These are phyloP conservation scores for Trichoderma erinaceum DNA, from an alignment of 495 filamentous ascomycete species.

Conservation along the genomic window DNA sequence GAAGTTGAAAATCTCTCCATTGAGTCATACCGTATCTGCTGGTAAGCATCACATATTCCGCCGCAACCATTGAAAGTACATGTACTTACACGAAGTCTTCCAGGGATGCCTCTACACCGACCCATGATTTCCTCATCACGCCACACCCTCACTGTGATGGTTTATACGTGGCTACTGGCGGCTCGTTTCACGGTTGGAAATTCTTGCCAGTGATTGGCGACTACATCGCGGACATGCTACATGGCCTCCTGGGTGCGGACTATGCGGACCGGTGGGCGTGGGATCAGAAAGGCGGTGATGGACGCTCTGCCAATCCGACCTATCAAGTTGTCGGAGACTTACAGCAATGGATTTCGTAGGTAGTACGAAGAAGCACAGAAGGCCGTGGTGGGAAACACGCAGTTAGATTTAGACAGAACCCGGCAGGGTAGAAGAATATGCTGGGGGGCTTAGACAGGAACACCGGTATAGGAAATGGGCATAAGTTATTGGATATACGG, in stretches of 20 bases:
- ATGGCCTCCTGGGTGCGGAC: conserved; percentile 39
- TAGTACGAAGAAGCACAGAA: neutral
- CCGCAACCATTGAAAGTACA: neutral
- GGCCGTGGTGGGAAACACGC: neutral
- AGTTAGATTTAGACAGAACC: neutral
- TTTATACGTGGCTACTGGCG: conserved; percentile 40
- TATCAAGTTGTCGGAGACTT: conserved; percentile 15
- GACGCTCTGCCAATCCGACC: conserved; percentile 16
- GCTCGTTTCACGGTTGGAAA: conserved; percentile 51
- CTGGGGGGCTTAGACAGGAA: no score
- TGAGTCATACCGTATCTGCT: conserved; percentile 23
- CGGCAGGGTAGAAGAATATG: neutral
- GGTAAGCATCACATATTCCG: conserved; percentile 16
- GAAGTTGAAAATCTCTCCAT: conserved; percentile 18
- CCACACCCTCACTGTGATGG: conserved; percentile 45
- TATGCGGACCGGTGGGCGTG: conserved; percentile 48
- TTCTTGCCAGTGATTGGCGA: conserved; percentile 56
- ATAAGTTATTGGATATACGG: no score
- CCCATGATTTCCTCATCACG: conserved; percentile 52
- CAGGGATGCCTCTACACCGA: conserved; percentile 37
- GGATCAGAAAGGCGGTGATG: conserved; percentile 31
- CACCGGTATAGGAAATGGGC: no score
- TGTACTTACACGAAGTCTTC: neutral
- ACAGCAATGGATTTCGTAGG: conserved; percentile 13
- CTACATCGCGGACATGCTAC: conserved; percentile 52